These are phyloP conservation scores for Blastobotrys raffinosifermentans DNA, from an alignment of 1,139 yeast genomes.

Conservation along the genomic window DNA sequence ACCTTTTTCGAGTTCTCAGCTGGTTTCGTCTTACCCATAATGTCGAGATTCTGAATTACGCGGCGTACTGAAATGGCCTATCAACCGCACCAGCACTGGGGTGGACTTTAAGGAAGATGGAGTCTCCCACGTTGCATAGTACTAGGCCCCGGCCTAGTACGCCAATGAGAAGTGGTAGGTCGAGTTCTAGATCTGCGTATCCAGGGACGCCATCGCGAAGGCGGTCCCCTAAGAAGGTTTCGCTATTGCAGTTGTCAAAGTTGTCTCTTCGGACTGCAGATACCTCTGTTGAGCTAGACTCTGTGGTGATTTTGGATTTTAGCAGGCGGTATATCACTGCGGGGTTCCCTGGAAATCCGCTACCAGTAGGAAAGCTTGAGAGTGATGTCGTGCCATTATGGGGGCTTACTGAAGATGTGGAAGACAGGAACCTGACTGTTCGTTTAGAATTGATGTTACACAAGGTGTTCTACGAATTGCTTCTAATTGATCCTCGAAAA, in stretches of 20 bases:
- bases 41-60: too few species aligned
- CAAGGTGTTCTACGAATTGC: neutral
- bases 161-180: neutral
- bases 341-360: constrained; percentile 3
- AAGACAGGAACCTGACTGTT: neutral
- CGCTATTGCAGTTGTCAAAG: constrained; percentile 1
- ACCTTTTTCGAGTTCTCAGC: constrained; percentile 55
- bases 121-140: too few species aligned
- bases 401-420: neutral
- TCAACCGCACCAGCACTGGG: neutral
- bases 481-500: constrained; percentile 7
- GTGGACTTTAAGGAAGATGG: neutral
- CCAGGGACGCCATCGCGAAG: neutral
- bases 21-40: constrained; percentile 55
- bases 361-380: constrained; percentile 1
- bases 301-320: constrained; percentile 2
- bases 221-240: constrained; percentile 3
- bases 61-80: neutral
- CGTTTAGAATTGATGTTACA: constrained; percentile 1
- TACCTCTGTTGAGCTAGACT: constrained; percentile 1
- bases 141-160: too few species aligned
- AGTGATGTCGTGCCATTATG: neutral
- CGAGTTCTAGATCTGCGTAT: neutral
- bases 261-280: constrained; percentile 2
- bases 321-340: neutral